A percentile compares a stretch with the other conserved stretches of the same genome.
These are phyloP conservation scores for Trichoderma citrinoviride DNA, from an alignment of 2,329 filamentous ascomycete species.

Conservation along the genomic window DNA sequence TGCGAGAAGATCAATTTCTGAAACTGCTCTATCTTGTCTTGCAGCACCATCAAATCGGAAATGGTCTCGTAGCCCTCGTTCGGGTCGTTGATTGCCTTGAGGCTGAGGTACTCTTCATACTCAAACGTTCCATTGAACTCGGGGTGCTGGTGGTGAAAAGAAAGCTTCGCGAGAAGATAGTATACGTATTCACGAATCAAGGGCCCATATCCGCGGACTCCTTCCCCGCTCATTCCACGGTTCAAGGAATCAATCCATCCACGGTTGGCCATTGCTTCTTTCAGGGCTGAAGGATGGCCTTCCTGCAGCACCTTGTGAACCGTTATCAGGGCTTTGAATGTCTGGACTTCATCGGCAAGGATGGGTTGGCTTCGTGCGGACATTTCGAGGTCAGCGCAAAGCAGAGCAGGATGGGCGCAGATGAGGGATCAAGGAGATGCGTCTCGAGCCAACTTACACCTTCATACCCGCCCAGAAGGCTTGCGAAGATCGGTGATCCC, in stretches of 20 bases:
- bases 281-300: slow-evolving; percentile 82
- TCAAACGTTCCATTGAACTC: slow-evolving; percentile 99
- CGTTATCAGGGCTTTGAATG: slow-evolving; percentile 96
- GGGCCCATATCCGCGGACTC: slow-evolving; percentile 83
- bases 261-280: slow-evolving; percentile 84
- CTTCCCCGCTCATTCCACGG: slow-evolving; percentile 77
- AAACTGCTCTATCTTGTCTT: slow-evolving; percentile 98
- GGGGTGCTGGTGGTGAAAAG: slow-evolving; percentile 94
- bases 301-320: slow-evolving; percentile 97
- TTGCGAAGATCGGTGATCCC: slow-evolving; percentile 94
- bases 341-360: slow-evolving; percentile 95
- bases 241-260: slow-evolving; percentile 92
- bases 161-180: slow-evolving; percentile 89
- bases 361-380: slow-evolving; percentile 73
- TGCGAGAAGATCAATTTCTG: slow-evolving; percentile 98
- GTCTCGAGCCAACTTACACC: slow-evolving; percentile 65
- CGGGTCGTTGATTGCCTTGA: slow-evolving; percentile 97
- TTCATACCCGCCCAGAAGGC: slow-evolving; percentile 99
- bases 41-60: slow-evolving; percentile 89
- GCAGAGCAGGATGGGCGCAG: no score
- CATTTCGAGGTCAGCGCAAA: not conserved
- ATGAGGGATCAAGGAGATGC: not conserved
- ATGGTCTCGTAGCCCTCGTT: slow-evolving; percentile 98
- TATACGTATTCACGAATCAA: slow-evolving; percentile 96
- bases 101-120: slow-evolving; percentile 97